A percentile compares a stretch with the other conserved stretches of the same genome.
These are phyloP conservation scores for Cercospora beticola DNA, from an alignment of 2,329 filamentous ascomycete genomes.

Conservation along the genomic window DNA sequence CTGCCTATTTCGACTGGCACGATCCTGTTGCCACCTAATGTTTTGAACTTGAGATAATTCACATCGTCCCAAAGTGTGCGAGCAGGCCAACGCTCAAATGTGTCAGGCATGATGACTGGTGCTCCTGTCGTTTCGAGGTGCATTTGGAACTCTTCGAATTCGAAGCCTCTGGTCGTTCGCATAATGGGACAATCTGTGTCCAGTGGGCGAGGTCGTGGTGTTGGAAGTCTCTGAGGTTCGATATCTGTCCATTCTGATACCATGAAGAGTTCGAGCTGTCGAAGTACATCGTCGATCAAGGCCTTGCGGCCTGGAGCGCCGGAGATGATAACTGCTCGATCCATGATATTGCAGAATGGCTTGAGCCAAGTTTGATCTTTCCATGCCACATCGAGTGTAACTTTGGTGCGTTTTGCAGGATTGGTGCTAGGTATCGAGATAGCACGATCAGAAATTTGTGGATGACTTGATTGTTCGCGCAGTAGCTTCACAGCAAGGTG, in stretches of 20 bases:
- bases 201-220: constrained; percentile 16
- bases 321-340: constrained; percentile 73
- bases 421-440: background rate
- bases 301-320: constrained; percentile 61
- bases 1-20: constrained; percentile 64
- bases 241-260: constrained; percentile 4
- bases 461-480: background rate
- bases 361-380: constrained; percentile 4
- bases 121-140: constrained; percentile 27
- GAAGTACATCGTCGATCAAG: constrained; percentile 51
- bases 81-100: constrained; percentile 74
- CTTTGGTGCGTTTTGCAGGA: background rate
- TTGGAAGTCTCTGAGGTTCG: constrained; percentile 14
- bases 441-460: too few relatives aligned
- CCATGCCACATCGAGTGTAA: background rate
- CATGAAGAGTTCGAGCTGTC: constrained; percentile 45
- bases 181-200: constrained; percentile 13
- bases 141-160: constrained; percentile 33
- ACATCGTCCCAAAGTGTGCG: constrained; percentile 72
- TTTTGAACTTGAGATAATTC: constrained; percentile 70
- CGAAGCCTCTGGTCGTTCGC: constrained; percentile 14
- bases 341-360: constrained; percentile 64
- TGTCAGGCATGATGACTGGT: constrained; percentile 69
- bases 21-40: constrained; percentile 72
- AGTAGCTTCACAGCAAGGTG: constrained; percentile 53